Conservation (phyloP, 2,329 filamentous ascomycete species). For the Penicillium sp. region DNA sequence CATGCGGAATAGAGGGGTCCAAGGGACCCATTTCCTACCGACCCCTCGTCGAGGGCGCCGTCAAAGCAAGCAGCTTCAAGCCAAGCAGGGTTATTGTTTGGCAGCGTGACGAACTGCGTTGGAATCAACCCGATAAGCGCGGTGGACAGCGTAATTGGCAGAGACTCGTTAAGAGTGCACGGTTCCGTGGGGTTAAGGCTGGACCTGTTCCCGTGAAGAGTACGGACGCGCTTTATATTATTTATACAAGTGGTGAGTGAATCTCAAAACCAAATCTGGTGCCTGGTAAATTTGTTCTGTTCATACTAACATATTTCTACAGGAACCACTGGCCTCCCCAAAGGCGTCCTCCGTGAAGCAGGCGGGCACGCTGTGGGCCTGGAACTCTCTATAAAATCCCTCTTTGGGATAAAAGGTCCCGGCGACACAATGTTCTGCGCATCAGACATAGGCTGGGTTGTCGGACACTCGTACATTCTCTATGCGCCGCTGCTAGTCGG, state of each 20-base stretch:
- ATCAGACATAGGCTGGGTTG: constrained; percentile 90
- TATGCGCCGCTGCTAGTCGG: constrained; percentile 84
- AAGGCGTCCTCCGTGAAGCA: constrained; percentile 78
- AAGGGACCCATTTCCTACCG: constrained; percentile 79
- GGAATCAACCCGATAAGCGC: constrained; percentile 68
- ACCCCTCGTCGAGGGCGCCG: constrained; percentile 71
- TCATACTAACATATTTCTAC: not conserved
- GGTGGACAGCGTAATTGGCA: constrained; percentile 78
- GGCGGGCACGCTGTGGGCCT: constrained; percentile 86
- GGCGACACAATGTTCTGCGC: constrained; percentile 80
- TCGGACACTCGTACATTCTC: constrained; percentile 82
- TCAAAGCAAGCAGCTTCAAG: constrained; percentile 67
- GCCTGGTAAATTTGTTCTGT: not conserved
- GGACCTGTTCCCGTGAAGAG: constrained; percentile 76
- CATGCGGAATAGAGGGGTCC: constrained; percentile 83
- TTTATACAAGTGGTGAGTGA: constrained; percentile 69
- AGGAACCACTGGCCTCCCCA: constrained; percentile 78
- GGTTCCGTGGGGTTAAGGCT: constrained; percentile 65
- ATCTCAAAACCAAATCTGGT: too few relatives aligned
- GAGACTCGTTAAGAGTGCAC: constrained; percentile 68
- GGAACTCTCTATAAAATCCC: constrained; percentile 75
- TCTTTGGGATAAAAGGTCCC: constrained; percentile 79
- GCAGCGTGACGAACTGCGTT: constrained; percentile 75
- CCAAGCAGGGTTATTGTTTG: constrained; percentile 74
- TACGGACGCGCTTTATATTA: constrained; percentile 81